Evolutionary conservation across 257 asterid species (phyloP), one percentile per base, ranked within the genome.

Genomic region (Solanum neorickii): DNA sequence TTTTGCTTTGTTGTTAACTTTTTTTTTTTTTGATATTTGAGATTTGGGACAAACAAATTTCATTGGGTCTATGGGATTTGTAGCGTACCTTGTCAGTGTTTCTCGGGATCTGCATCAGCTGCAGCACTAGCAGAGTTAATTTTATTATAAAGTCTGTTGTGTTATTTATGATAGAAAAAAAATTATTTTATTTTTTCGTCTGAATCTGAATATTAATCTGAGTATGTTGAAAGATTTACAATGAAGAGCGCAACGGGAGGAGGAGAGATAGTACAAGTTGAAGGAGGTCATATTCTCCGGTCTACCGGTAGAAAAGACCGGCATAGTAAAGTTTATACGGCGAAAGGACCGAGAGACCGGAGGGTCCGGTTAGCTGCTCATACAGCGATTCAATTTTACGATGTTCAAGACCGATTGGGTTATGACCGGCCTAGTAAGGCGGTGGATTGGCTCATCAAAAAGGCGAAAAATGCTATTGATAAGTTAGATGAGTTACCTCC

Each of bases 341-440:
- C 99, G 7, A 97, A 95, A 88, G 99, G 99, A 74, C 97, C 98
- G 2, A 88, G 99, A 86, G 99, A 97, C 94, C 93, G 99, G 85
- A 95, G 99, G 9, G 99, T 97, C 18, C 94, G 99, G 85, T 95
- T 97, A 52, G 95, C 99, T 9, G 99, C 99, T 7, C 98, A 94
- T 87, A 97, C 99, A 12, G 99, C 99, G 21, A 97, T 97, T 74
- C 99, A 97, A 47, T 97, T 97, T 89, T 97, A 97, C 86, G 99
- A 97, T 68, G 99, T 97, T 6, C 99, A 97, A 44, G 99, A 97
- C 90, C 94, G 99, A 56, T 94, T 97, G 4, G 99, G 99, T 46
- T 96, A 95, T 86, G 99, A 97, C 94, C 98, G 99, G 39, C 99
- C 99, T 39, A 97, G 99, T 88, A 97, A 97, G 85, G 99, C 99